Evolutionary conservation across 2,329 filamentous ascomycete genomes (phyloP), one percentile per base, ranked within the genome.

Genomic region (Cercospora janseana): DNA sequence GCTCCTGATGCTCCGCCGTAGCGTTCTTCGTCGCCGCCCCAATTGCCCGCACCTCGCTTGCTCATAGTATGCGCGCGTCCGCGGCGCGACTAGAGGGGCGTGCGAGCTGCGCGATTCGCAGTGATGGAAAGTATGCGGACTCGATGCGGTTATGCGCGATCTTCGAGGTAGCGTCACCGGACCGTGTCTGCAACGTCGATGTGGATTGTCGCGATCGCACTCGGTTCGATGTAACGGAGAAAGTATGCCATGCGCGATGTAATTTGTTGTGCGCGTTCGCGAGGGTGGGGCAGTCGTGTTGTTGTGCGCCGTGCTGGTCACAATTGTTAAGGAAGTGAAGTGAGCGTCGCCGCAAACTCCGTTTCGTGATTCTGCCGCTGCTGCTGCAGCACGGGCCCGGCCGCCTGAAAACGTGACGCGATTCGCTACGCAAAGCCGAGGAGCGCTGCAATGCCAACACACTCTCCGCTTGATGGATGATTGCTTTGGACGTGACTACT

Each of bases 31-130:
- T 59, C 65, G 47, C 60, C 58, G 23, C 50, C 51, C 37, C 49
- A 56, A 60, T 62, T 26, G 41, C 52, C 50, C 51, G 61, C 51
- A 34, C 46, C 54, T 44, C 66, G 58, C 60, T 68, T 68, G 57
- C 59, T 65, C 62, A 65, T 67, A 35, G 28, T 60, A 38, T 45
- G 27, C 35, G 44, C 50, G 51, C 35, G 43, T 37, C 29, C 44
- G 47, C 47, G 21, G 50, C 40, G 51, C 46, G 51, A 43, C 23
- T 46, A 9, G 18, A 20, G 4, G 35, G 29, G 21, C 8, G 23
- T 46, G 44, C 31, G 31, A 16, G 5, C 15, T 38, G 44, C 44
- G 44, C 24, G 32, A 46, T 46, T 21, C 44, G 31, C n/a, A n/a
- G 18, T 37, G 44, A 46, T 46, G 44, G 15, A 26, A 16, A 37